A percentile compares a stretch with the other conserved stretches of the same genome.
phyloP scores from a whole-genome alignment of 768 basidiomycete genomes.

The Leccinum broughii region DNA sequence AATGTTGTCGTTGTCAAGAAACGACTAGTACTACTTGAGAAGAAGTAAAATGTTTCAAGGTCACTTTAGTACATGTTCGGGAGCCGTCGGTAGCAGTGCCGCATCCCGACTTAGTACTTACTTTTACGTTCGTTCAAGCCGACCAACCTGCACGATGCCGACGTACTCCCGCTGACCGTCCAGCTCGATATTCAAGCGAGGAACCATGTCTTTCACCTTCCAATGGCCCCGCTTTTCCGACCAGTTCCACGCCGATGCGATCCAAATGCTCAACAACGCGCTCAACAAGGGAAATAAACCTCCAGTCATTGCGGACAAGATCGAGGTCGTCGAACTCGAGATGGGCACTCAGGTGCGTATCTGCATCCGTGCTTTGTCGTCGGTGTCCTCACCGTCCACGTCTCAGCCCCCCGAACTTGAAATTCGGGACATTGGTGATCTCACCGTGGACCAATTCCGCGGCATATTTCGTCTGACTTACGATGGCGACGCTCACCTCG shows the following conservation, averaged over 20 bases:
- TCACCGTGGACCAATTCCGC: slow-evolving; percentile 92
- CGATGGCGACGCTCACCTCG: slow-evolving; percentile 86
- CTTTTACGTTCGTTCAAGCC: slow-evolving; percentile 18
- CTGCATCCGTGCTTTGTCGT: neutral
- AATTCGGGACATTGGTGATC: slow-evolving; percentile 95
- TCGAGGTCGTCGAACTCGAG: slow-evolving; percentile 97
- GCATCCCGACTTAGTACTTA: neutral
- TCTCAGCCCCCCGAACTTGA: slow-evolving; percentile 94
- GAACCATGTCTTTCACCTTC: slow-evolving; percentile 82
- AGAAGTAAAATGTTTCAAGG: neutral
- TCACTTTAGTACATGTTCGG: neutral
- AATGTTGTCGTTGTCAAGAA: slow-evolving; percentile 12
- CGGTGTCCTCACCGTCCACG: slow-evolving; percentile 1
- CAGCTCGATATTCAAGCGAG: neutral
- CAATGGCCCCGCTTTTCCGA: slow-evolving; percentile 97
- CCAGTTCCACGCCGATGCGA: slow-evolving; percentile 94
- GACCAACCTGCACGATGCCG: slow-evolving; percentile 11
- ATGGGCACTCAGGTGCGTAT: slow-evolving; percentile 92
- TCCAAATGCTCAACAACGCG: slow-evolving; percentile 94
- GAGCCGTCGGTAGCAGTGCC: neutral
- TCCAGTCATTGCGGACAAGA: slow-evolving; percentile 94
- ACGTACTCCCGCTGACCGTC: slow-evolving; percentile 21
- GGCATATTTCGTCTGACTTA: slow-evolving; percentile 97
- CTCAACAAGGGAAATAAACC: slow-evolving; percentile 98
- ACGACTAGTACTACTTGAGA: neutral